These are phyloP conservation scores for Teratosphaeria destructans DNA, from an alignment of 2,329 filamentous ascomycete genomes.

Conservation along the genomic window DNA sequence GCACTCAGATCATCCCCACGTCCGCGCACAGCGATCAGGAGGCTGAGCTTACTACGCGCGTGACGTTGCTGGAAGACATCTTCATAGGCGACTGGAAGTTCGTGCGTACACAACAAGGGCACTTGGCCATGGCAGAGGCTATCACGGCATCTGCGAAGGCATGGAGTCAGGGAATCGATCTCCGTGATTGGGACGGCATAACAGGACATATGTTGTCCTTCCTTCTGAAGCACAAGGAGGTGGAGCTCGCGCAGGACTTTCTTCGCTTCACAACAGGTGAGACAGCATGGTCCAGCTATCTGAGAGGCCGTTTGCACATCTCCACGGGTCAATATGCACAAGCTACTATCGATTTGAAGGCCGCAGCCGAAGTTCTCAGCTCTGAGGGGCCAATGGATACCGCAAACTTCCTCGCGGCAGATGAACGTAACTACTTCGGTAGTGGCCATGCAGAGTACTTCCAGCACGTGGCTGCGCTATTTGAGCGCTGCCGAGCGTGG, in stretches of 20 bases:
- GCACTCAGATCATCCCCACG: background rate
- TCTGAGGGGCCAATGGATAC: conserved; percentile 28
- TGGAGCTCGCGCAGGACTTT: conserved; percentile 50
- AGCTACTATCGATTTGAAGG: conserved; percentile 59
- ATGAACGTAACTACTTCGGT: conserved; percentile 58
- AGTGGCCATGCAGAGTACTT: conserved; percentile 76
- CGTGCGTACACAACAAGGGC: conserved; percentile 8
- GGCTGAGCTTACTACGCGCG: conserved; percentile 5
- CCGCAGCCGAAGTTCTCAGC: conserved; percentile 39
- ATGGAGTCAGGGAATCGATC: conserved; percentile 33
- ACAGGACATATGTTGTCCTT: conserved; percentile 31
- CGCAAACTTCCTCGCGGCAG: conserved; percentile 59
- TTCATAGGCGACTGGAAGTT: conserved; percentile 30
- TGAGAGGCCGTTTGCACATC: conserved; percentile 71
- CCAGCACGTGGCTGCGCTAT: conserved; percentile 72
- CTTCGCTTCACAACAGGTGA: conserved; percentile 47
- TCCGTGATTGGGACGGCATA: conserved; percentile 30
- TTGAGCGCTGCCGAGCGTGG: conserved; percentile 65
- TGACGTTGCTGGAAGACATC: conserved; percentile 29
- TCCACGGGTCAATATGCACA: conserved; percentile 61
- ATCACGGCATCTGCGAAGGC: conserved; percentile 38
- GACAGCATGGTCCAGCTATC: conserved; percentile 57
- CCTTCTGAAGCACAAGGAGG: conserved; percentile 33
- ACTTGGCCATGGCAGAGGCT: conserved; percentile 15
- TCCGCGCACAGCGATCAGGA: conserved; percentile 4